These are phyloP conservation scores for Brassica hybrid DNA, from an alignment of 441 rosid species.

Conservation along the genomic window DNA sequence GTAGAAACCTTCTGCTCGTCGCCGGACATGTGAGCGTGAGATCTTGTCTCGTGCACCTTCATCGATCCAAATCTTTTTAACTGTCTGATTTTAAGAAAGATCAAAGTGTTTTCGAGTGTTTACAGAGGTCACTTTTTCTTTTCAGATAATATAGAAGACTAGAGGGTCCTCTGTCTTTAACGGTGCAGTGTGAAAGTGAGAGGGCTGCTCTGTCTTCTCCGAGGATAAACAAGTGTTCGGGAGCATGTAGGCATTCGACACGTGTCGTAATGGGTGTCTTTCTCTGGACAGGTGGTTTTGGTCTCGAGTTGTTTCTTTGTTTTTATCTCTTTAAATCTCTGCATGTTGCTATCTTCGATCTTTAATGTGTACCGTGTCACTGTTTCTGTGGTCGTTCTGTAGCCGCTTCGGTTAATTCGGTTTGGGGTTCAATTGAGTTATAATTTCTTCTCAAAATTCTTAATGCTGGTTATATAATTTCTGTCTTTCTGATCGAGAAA, in stretches of 20 bases:
- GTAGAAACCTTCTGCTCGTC: constrained; percentile 58
- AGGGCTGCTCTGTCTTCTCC: constrained; percentile 46
- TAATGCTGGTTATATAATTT: not conserved
- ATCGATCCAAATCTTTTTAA: constrained; percentile 15
- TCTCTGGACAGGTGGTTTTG: constrained; percentile 51
- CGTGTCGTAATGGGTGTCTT: constrained; percentile 46
- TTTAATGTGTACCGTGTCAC: constrained; percentile 18
- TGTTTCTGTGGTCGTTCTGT: constrained; percentile 27
- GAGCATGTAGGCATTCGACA: constrained; percentile 37
- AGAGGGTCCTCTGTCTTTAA: constrained; percentile 10
- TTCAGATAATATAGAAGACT: constrained; percentile 39
- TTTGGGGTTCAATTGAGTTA: constrained; percentile 7
- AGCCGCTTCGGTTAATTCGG: constrained; percentile 45
- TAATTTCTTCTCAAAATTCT: not conserved
- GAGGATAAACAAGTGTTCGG: constrained; percentile 47
- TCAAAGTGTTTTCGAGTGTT: constrained; percentile 12
- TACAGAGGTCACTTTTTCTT: too few species aligned
- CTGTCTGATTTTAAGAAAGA: not conserved
- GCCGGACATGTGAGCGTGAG: constrained; percentile 54
- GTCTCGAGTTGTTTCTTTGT: constrained; percentile 32
- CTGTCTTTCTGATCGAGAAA: too few species aligned
- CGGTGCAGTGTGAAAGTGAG: constrained; percentile 36
- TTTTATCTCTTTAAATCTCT: constrained; percentile 23
- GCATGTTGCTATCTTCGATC: constrained; percentile 34
- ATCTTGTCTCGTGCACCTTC: constrained; percentile 82